A percentile compares a stretch with the other conserved stretches of the same genome.
Evolutionary conservation across 202 grass and related monocot genomes (phyloP).

Genomic region (Bolboschoenoplectus hybrid): DNA sequence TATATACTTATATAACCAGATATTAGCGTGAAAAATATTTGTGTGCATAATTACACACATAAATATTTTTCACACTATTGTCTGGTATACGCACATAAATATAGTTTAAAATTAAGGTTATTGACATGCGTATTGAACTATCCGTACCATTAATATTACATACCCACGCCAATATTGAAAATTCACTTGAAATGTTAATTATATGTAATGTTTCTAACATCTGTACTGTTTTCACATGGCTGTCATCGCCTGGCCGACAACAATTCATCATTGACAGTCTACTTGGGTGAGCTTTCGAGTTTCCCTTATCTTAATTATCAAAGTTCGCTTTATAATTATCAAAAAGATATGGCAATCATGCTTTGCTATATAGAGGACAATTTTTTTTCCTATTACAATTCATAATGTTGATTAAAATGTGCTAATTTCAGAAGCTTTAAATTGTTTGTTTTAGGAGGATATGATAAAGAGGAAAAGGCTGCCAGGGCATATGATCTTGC

Average conservation of each 20-base stretch:
- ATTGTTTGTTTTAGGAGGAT: constrained; percentile 56
- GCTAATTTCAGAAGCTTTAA: neutral
- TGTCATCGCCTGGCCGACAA: constrained; percentile 13
- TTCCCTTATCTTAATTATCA: neutral
- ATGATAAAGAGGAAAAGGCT: constrained; percentile 87
- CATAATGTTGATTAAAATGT: neutral
- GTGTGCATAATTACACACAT: too few relatives aligned
- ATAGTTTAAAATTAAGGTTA: too few relatives aligned
- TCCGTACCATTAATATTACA: too few relatives aligned
- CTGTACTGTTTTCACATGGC: constrained; percentile 35
- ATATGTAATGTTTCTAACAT: constrained; percentile 3
- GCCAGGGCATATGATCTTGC: constrained; percentile 82
- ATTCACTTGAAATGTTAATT: too few relatives aligned
- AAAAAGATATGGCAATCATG: neutral
- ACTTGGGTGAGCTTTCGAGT: constrained; percentile 56
- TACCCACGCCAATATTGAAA: too few relatives aligned
- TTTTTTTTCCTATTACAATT: neutral
- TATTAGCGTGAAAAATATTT: too few relatives aligned
- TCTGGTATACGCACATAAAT: too few relatives aligned
- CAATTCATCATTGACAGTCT: constrained; percentile 51
- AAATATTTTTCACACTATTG: too few relatives aligned
- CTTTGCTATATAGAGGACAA: neutral
- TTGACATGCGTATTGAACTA: too few relatives aligned
- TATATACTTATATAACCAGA: too few relatives aligned
- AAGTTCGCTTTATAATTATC: neutral